Conservation (phyloP, 768 basidiomycete species). For the Chalciporus chontae region DNA sequence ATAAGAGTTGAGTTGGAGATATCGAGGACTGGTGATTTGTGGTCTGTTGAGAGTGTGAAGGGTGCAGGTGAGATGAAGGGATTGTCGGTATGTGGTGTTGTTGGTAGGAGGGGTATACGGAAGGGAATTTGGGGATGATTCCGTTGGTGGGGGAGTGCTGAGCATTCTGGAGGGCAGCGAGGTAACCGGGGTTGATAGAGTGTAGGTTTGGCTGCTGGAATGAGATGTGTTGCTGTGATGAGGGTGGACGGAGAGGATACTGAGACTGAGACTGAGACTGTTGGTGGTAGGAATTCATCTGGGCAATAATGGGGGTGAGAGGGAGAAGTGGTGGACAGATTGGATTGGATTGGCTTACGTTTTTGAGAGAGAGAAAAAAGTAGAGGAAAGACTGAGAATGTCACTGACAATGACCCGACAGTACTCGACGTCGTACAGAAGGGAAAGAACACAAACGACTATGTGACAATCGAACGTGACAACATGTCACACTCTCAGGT, state of each 20-base stretch:
- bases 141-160: conserved; percentile 8
- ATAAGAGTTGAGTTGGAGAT: conserved; percentile 20
- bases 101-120: conserved; percentile 16
- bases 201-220: conserved; percentile 15
- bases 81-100: conserved; percentile 16
- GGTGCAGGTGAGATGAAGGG: conserved; percentile 6
- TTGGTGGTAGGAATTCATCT: conserved; percentile 9
- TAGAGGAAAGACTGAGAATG: not conserved
- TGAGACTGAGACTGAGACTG: conserved; percentile 20
- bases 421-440: not conserved
- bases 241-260: conserved; percentile 14
- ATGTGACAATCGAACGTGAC: conserved; percentile 27
- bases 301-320: not conserved
- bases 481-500: conserved; percentile 22
- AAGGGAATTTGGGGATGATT: conserved; percentile 13
- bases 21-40: conserved; percentile 17
- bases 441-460: conserved; percentile 19
- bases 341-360: conserved; percentile 10
- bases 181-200: conserved; percentile 33
- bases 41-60: conserved; percentile 4
- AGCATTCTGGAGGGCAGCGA: conserved; percentile 28
- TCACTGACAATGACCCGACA: too few relatives aligned
- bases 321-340: not conserved
- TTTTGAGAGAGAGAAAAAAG: conserved; percentile 5
- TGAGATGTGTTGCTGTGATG: conserved; percentile 16